These are phyloP conservation scores for Aristolochia fimbriata DNA, from an alignment of 164 flowering plant genomes.

Conservation along the genomic window DNA sequence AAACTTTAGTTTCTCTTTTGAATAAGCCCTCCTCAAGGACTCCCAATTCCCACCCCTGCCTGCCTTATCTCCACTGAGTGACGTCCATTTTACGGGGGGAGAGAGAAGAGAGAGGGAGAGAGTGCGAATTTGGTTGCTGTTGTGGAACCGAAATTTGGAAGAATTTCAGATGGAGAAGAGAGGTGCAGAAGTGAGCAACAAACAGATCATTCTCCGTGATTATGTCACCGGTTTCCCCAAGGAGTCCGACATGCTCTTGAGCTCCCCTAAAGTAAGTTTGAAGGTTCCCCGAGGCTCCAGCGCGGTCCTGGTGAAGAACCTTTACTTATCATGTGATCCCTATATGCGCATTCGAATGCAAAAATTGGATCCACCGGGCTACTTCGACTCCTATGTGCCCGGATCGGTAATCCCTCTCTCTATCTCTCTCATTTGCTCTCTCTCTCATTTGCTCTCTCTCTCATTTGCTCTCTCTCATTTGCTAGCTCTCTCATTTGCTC, in stretches of 20 bases:
- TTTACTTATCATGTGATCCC: constrained; percentile 23
- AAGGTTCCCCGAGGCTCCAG: constrained; percentile 12
- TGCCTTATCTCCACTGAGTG: no score
- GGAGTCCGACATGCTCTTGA: constrained; percentile 22
- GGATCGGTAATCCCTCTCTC: neutral
- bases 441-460: no score
- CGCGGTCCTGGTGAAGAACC: constrained; percentile 20
- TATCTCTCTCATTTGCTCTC: no score
- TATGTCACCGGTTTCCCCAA: constrained; percentile 20
- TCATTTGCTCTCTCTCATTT: no score
- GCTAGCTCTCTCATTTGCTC: no score
- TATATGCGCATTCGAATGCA: constrained; percentile 15
- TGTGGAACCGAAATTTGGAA: no score
- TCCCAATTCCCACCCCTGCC: no score
- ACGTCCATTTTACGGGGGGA: no score
- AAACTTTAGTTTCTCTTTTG: no score
- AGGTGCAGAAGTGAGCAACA: constrained; percentile 18
- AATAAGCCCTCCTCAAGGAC: no score
- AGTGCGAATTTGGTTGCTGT: no score
- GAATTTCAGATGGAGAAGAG: constrained; percentile 5
- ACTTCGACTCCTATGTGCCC: constrained; percentile 5
- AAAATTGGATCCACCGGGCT: neutral
- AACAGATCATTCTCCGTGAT: constrained; percentile 18
- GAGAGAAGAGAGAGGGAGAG: no score
- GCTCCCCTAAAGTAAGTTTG: constrained; percentile 3